These are phyloP conservation scores for Dendrobium officinale DNA, from an alignment of 106 monocot genomes.

Conservation along the genomic window DNA sequence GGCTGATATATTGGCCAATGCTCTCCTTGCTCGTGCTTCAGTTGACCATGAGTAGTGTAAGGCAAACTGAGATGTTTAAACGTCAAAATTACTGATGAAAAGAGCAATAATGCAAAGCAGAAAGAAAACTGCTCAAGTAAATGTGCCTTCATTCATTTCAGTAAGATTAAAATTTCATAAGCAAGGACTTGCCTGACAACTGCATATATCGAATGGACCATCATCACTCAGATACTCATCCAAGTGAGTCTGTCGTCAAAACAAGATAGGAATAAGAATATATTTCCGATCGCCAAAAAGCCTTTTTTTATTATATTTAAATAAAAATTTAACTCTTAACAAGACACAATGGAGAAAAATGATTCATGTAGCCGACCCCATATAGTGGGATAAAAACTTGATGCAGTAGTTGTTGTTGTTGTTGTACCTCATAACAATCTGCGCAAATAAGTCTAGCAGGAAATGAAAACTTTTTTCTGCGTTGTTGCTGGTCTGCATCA, in stretches of 20 bases:
- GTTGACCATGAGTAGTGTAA: constrained; percentile 99
- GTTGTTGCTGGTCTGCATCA: constrained; percentile 70
- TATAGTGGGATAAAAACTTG: too few relatives aligned
- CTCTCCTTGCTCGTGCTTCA: constrained; percentile 84
- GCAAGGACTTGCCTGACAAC: constrained; percentile 70
- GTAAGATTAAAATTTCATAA: not conserved
- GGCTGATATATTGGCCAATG: constrained; percentile 77
- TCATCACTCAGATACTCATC: constrained; percentile 80
- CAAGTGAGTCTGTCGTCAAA: constrained; percentile 49
- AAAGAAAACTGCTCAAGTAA: not conserved
- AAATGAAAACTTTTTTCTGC: constrained; percentile 86
- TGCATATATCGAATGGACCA: constrained; percentile 94
- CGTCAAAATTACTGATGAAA: not conserved
- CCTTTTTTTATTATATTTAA: too few relatives aligned
- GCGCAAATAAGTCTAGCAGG: constrained; percentile 94
- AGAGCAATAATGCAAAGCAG: not conserved
- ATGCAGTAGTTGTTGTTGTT: too few relatives aligned
- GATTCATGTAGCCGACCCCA: too few relatives aligned
- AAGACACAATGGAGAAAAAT: too few relatives aligned
- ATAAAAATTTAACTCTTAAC: too few relatives aligned
- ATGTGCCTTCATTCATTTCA: not conserved
- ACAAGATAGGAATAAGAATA: not conserved
- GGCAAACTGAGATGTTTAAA: constrained; percentile 63
- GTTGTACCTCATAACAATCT: constrained; percentile 85
- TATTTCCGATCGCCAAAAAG: not conserved